Percentiles rank a stretch among this genome's conserved stretches.
phyloP scores from a whole-genome alignment of 2,329 filamentous ascomycete species.

The Sarocladium oryzae region DNA sequence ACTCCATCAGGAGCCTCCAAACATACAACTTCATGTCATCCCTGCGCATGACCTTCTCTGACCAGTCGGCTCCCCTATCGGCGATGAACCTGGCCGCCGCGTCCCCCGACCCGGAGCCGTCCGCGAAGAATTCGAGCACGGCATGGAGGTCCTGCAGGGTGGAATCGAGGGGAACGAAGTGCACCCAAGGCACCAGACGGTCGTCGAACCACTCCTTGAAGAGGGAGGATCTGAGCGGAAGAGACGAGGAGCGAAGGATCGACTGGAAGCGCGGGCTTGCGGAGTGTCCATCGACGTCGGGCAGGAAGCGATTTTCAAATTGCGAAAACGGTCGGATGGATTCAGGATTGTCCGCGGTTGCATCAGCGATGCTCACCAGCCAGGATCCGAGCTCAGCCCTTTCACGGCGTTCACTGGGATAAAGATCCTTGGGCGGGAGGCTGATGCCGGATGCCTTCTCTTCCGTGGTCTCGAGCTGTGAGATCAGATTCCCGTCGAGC shows the following conservation, averaged over 20 bases:
- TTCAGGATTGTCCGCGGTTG: constrained; percentile 2
- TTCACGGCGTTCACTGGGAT: constrained; percentile 33
- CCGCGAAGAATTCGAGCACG: constrained; percentile 60
- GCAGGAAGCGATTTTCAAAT: constrained; percentile 38
- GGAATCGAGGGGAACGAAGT: constrained; percentile 68
- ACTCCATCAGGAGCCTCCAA: constrained; percentile 54
- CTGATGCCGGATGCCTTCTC: constrained; percentile 43
- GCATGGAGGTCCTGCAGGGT: constrained; percentile 60
- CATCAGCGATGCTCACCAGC: constrained; percentile 32
- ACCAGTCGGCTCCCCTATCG: constrained; percentile 52
- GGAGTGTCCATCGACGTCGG: constrained; percentile 65
- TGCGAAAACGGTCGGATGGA: background rate
- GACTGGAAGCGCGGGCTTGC: constrained; percentile 57
- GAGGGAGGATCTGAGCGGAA: constrained; percentile 66
- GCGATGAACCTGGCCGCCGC: constrained; percentile 54
- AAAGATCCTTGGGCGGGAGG: constrained; percentile 35
- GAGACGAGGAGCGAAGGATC: constrained; percentile 56
- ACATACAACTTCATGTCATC: constrained; percentile 64
- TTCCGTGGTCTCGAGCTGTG: constrained; percentile 17
- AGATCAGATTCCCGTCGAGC: constrained; percentile 41
- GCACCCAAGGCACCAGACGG: constrained; percentile 61
- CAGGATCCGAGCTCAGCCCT: constrained; percentile 32
- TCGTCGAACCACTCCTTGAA: constrained; percentile 72
- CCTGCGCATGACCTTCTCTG: constrained; percentile 51
- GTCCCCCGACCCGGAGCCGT: constrained; percentile 40